A percentile compares a stretch with the other conserved stretches of the same genome.
Conservation (phyloP, 495 filamentous ascomycete genomes). For the Podospora didyma region DNA sequence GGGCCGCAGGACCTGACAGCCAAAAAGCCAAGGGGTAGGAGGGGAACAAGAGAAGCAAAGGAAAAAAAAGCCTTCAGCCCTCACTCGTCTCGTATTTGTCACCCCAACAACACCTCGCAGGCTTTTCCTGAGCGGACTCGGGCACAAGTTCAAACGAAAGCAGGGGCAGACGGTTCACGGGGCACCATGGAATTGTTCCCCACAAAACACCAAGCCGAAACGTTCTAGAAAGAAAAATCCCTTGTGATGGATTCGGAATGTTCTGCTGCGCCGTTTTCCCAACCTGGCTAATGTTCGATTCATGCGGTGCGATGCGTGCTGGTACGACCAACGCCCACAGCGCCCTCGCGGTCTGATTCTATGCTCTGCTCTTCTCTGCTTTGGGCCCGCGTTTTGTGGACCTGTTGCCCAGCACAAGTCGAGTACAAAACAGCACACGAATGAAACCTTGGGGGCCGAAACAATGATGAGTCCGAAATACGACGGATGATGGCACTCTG, state of each 20-base stretch:
- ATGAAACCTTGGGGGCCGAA: neutral
- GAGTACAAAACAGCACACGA: neutral
- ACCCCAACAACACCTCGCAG: too few species aligned
- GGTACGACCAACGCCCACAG: neutral
- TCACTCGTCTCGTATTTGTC: too few species aligned
- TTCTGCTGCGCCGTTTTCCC: neutral
- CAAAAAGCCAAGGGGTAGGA: neutral
- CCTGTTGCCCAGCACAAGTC: neutral
- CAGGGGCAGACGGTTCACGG: too few species aligned
- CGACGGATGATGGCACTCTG: neutral
- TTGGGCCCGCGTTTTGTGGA: neutral
- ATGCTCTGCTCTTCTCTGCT: neutral
- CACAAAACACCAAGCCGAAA: neutral
- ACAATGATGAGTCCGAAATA: neutral
- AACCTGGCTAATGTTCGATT: neutral
- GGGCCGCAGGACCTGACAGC: constrained; percentile 22
- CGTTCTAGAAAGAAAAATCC: neutral
- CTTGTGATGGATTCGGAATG: neutral
- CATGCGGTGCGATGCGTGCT: neutral
- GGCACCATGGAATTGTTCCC: neutral
- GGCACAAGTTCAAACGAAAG: too few species aligned
- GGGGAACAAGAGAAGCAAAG: neutral
- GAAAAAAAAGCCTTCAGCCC: neutral
- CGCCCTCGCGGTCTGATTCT: neutral
- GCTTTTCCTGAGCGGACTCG: too few species aligned